Percentiles rank a stretch among this genome's conserved stretches.
phyloP scores from a whole-genome alignment of 2,329 filamentous ascomycete genomes.

The Didymella sp. region DNA sequence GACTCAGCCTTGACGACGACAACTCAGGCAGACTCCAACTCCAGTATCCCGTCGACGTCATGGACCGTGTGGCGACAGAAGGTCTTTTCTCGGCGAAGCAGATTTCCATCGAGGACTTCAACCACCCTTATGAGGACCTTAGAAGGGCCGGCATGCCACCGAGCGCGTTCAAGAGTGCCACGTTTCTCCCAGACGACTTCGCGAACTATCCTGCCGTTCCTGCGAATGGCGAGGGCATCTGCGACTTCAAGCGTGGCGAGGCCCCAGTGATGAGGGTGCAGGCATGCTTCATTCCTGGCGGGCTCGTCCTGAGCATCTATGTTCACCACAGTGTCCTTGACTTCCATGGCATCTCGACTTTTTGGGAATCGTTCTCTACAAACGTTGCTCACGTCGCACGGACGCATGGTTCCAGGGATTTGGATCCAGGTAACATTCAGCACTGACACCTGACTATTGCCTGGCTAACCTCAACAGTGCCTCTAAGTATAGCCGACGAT shows the following conservation, averaged over 20 bases:
- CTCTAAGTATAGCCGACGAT: constrained; percentile 29
- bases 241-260: constrained; percentile 33
- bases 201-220: constrained; percentile 36
- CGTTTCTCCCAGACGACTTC: constrained; percentile 43
- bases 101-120: constrained; percentile 30
- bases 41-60: constrained; percentile 33
- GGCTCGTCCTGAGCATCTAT: constrained; percentile 46
- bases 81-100: constrained; percentile 34
- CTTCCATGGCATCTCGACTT: constrained; percentile 39
- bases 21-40: constrained; percentile 37
- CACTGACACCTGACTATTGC: background rate
- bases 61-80: constrained; percentile 22
- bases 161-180: constrained; percentile 37
- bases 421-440: constrained; percentile 22
- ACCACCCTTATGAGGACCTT: constrained; percentile 40
- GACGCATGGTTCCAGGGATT: constrained; percentile 21
- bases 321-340: constrained; percentile 44
- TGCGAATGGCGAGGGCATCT: constrained; percentile 37
- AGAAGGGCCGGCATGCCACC: constrained; percentile 43
- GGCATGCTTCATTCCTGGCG: constrained; percentile 46
- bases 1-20: constrained; percentile 33
- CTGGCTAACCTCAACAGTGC: constrained; percentile 27
- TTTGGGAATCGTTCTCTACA: constrained; percentile 36
- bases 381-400: constrained; percentile 33
- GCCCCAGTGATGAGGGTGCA: constrained; percentile 43